A percentile compares a stretch with the other conserved stretches of the same genome.
phyloP scores from a whole-genome alignment of 805 yeast species.

The Monosporozyma servazzii region DNA sequence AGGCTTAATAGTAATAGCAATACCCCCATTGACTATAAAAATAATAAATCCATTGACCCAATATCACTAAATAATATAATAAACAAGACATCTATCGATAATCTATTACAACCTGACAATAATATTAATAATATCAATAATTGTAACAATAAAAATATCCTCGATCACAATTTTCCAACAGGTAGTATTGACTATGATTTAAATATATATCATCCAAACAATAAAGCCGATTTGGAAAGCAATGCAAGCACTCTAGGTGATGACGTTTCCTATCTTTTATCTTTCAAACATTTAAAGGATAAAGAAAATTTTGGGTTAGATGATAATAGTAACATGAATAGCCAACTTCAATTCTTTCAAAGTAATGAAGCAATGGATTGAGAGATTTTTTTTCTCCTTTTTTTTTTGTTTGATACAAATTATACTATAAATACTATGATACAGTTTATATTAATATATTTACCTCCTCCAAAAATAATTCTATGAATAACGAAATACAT shows the following conservation, averaged over 20 bases:
- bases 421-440: neutral
- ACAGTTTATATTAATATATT: too few relatives aligned
- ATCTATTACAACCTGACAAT: conserved; percentile 1
- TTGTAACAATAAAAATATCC: neutral
- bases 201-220: conserved; percentile 1
- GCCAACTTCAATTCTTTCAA: neutral
- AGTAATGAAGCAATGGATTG: neutral
- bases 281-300: conserved; percentile 2
- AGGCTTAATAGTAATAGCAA: neutral
- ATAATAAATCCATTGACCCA: neutral
- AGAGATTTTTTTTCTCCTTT: neutral
- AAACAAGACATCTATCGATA: conserved; percentile 2
- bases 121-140: neutral
- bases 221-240: conserved; percentile 17
- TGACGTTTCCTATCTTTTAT: conserved; percentile 17
- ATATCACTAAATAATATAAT: neutral
- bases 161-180: neutral
- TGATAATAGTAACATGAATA: neutral
- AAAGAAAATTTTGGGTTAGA: neutral
- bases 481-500: too few relatives aligned
- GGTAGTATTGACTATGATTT: neutral
- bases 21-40: neutral
- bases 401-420: neutral
- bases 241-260: conserved; percentile 25
- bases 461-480: neutral